These are phyloP conservation scores for Ophiostoma pallidulum DNA, from an alignment of 2,329 filamentous ascomycete genomes.

Conservation along the genomic window DNA sequence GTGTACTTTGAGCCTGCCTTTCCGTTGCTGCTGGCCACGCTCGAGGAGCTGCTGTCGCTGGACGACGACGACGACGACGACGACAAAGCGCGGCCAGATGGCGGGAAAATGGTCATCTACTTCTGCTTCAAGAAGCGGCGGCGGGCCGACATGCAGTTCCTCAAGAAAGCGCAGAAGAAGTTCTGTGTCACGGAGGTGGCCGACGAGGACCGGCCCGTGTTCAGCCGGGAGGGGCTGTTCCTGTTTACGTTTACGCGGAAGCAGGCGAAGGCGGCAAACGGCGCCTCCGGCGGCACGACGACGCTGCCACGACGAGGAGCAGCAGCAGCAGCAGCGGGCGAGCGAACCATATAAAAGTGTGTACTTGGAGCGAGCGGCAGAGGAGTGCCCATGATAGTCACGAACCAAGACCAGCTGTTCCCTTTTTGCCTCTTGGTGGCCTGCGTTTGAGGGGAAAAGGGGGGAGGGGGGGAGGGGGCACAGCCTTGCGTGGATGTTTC, in stretches of 20 bases:
- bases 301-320: not conserved
- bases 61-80: conserved; percentile 32
- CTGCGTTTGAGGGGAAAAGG: no score
- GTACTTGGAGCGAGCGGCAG: not conserved
- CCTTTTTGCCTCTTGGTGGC: not conserved
- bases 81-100: conserved; percentile 10
- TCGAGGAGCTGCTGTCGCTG: conserved; percentile 63
- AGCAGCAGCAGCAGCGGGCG: not conserved
- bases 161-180: conserved; percentile 58
- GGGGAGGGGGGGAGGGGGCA: no score
- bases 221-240: conserved; percentile 49
- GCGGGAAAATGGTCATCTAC: conserved; percentile 39
- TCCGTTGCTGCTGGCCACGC: conserved; percentile 70
- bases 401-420: not conserved
- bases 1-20: conserved; percentile 97
- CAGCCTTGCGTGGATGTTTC: no score
- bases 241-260: conserved; percentile 48
- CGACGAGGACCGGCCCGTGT: conserved; percentile 50
- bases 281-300: not conserved
- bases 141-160: conserved; percentile 66
- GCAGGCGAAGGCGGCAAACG: conserved; percentile 2
- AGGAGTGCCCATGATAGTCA: no score
- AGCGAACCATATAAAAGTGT: no score
- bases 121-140: conserved; percentile 96
- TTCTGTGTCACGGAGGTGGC: conserved; percentile 54